Evolutionary conservation across 257 asterid genomes (phyloP).

Genomic region (Solanum infundibuliforme): DNA sequence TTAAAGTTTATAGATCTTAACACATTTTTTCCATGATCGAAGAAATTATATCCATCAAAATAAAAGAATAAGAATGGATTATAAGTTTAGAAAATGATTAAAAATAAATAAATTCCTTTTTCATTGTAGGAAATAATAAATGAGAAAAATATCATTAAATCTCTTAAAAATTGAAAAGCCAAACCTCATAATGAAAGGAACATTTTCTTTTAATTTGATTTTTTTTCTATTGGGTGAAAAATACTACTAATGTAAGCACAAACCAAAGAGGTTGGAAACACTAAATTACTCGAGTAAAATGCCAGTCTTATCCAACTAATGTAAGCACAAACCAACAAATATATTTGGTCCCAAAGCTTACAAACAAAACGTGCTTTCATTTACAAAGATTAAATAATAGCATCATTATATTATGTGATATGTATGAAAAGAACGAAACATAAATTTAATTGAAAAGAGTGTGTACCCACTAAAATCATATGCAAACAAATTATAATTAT

Average conservation of each 20-base stretch:
- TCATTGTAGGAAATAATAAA: neutral
- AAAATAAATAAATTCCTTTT: no score
- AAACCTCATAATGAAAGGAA: neutral
- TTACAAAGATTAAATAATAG: neutral
- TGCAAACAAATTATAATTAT: neutral
- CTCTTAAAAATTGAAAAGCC: neutral
- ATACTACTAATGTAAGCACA: no score
- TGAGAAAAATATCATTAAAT: neutral
- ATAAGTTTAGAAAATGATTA: no score
- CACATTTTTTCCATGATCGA: neutral
- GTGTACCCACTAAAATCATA: neutral
- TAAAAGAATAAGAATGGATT: neutral
- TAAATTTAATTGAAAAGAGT: neutral
- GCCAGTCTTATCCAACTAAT: neutral
- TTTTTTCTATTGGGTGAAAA: neutral
- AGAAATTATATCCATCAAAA: neutral
- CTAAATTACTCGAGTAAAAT: neutral
- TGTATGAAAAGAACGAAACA: neutral
- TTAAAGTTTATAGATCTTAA: no score
- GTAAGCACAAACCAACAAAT: neutral
- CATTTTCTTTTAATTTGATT: neutral
- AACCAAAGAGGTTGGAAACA: neutral
- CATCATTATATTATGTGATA: neutral
- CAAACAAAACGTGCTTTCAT: neutral
- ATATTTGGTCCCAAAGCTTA: neutral